Percentiles rank a stretch among this genome's conserved stretches.
phyloP scores from a whole-genome alignment of 228 moss, liverwort and hornwort species.

The Sphagnum magellanicum region DNA sequence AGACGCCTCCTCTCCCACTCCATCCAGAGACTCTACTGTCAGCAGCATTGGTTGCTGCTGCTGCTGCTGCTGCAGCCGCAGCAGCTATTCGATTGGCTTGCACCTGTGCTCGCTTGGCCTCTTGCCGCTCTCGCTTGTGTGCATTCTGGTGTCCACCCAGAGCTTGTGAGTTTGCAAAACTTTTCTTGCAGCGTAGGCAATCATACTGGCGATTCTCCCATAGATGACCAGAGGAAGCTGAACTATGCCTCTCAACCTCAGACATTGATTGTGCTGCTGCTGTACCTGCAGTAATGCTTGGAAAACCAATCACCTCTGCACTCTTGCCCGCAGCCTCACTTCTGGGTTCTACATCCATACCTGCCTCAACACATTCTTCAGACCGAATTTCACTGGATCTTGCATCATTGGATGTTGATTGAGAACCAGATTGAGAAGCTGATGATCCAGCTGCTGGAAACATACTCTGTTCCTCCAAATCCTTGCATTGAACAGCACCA shows the following conservation, averaged over 20 bases:
- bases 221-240: constrained; percentile 44
- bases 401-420: not conserved
- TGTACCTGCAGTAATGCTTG: constrained; percentile 12
- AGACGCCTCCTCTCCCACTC: constrained; percentile 32
- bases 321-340: constrained; percentile 13
- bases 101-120: constrained; percentile 88
- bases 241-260: constrained; percentile 30
- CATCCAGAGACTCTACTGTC: constrained; percentile 40
- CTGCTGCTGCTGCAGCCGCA: constrained; percentile 22
- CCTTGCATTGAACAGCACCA: constrained; percentile 1
- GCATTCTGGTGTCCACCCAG: constrained; percentile 96
- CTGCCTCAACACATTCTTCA: constrained; percentile 4
- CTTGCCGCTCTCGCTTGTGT: constrained; percentile 89
- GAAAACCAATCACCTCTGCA: constrained; percentile 3
- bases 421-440: not conserved
- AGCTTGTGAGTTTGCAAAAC: constrained; percentile 96
- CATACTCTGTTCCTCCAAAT: not conserved
- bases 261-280: constrained; percentile 6
- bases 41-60: no score
- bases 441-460: constrained; percentile 13
- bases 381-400: not conserved
- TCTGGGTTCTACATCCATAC: constrained; percentile 13
- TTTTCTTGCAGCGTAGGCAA: constrained; percentile 82
- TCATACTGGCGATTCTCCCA: constrained; percentile 92
- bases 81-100: constrained; percentile 74